These are phyloP conservation scores for Zoysia pacifica DNA, from an alignment of 176 grass and related monocot genomes.

Conservation along the genomic window DNA sequence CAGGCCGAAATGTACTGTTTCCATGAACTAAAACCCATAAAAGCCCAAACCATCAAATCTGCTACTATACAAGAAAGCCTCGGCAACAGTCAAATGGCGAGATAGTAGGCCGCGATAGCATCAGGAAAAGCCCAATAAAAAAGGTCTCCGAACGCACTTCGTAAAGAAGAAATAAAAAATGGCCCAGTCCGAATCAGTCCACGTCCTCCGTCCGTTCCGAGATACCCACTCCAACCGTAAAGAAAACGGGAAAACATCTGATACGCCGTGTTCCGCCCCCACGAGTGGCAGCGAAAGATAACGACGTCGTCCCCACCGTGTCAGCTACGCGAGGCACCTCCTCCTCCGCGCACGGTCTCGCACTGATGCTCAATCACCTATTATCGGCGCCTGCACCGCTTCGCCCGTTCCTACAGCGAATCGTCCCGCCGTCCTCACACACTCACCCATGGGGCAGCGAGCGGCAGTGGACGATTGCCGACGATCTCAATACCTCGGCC, in stretches of 20 bases:
- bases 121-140: not conserved
- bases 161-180: not conserved
- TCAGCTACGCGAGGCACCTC: not conserved
- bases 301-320: not conserved
- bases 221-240: not conserved
- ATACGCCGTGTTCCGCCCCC: not conserved
- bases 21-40: not conserved
- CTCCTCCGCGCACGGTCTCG: not conserved
- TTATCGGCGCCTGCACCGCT: not conserved
- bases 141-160: not conserved
- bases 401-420: not conserved
- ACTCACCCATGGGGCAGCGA: not conserved
- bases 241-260: not conserved
- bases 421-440: not conserved
- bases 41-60: not conserved
- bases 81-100: too few relatives aligned
- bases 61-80: not conserved
- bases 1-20: not conserved
- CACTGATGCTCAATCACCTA: too few relatives aligned
- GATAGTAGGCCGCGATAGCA: not conserved
- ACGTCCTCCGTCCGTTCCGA: not conserved
- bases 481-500: too few relatives aligned
- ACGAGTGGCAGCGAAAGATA: not conserved
- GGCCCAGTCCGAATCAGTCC: conserved; percentile 22
- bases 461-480: too few relatives aligned